Percentiles rank a stretch among this genome's conserved stretches.
Conservation (phyloP, 495 filamentous ascomycete genomes). For the Tuber indicum region DNA sequence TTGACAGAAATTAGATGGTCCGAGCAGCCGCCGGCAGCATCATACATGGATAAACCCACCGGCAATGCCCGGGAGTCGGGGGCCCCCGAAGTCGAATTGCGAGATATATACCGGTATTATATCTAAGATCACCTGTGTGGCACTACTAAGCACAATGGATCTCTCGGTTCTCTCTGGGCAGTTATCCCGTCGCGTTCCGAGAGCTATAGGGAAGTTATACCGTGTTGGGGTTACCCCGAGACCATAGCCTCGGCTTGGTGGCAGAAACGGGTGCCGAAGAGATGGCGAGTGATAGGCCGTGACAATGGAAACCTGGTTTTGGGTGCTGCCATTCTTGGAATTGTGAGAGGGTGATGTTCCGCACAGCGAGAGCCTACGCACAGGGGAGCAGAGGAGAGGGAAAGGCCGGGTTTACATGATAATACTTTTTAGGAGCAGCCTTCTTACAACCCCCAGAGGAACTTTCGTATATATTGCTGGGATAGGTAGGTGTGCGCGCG, state of each 20-base stretch:
- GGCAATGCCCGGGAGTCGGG: not conserved
- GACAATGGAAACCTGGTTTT: not conserved
- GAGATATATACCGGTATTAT: not conserved
- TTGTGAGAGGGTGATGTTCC: not conserved
- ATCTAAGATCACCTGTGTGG: not conserved
- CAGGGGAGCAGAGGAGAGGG: not conserved
- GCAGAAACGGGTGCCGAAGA: not conserved
- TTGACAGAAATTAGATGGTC: not conserved
- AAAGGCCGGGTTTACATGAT: not conserved
- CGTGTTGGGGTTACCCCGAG: not conserved
- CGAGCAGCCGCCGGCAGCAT: not conserved
- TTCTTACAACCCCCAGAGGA: not conserved
- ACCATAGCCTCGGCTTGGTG: not conserved
- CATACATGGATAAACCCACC: not conserved
- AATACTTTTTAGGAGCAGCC: not conserved
- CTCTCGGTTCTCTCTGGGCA: not conserved
- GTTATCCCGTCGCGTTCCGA: not conserved
- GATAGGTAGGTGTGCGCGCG: not conserved
- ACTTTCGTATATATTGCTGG: not conserved
- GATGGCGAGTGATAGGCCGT: not conserved
- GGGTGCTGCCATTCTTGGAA: not conserved
- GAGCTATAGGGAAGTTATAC: not conserved
- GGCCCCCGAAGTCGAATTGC: not conserved
- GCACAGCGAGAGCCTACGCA: not conserved
- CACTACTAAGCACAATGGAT: not conserved